These are phyloP conservation scores for Thermothelomyces thermophilus DNA, from an alignment of 2,329 filamentous ascomycete species.

Conservation along the genomic window DNA sequence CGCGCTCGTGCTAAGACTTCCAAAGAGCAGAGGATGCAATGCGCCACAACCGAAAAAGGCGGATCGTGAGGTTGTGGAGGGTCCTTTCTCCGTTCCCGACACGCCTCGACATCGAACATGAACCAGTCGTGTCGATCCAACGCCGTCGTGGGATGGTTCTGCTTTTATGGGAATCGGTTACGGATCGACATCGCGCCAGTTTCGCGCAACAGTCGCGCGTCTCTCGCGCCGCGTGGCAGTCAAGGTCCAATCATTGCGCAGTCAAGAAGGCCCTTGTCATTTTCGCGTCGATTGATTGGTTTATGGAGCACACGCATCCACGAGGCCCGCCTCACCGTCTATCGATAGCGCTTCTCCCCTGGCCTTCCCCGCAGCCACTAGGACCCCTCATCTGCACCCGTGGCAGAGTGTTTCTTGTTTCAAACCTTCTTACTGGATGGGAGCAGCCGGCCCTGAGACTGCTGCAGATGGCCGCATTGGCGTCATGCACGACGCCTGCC, in stretches of 20 bases:
- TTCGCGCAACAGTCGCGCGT: constrained; percentile 22
- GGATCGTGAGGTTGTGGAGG: neutral
- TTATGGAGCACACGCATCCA: neutral
- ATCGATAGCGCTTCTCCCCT: constrained; percentile 28
- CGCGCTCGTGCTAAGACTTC: too few species aligned
- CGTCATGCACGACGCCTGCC: constrained; percentile 18
- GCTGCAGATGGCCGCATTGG: constrained; percentile 24
- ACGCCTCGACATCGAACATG: neutral
- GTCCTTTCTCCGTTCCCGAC: too few species aligned
- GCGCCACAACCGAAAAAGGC: too few species aligned
- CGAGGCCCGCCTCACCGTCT: constrained; percentile 10
- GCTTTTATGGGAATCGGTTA: constrained; percentile 15
- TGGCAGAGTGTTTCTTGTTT: constrained; percentile 17
- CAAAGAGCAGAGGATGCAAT: too few species aligned
- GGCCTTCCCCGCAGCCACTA: constrained; percentile 14
- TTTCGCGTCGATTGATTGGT: constrained; percentile 13
- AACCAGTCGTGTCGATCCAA: constrained; percentile 8
- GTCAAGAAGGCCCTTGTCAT: neutral
- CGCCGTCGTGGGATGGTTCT: constrained; percentile 14
- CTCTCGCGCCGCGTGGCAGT: constrained; percentile 18
- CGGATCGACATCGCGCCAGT: constrained; percentile 19
- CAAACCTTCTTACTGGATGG: constrained; percentile 21
- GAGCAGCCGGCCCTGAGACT: constrained; percentile 21
- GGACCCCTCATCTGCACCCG: constrained; percentile 11
- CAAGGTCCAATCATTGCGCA: constrained; percentile 9